Base-by-base conservation (phyloP, 148 eudicot species). In the Fagopyrum tataricum region DNA sequence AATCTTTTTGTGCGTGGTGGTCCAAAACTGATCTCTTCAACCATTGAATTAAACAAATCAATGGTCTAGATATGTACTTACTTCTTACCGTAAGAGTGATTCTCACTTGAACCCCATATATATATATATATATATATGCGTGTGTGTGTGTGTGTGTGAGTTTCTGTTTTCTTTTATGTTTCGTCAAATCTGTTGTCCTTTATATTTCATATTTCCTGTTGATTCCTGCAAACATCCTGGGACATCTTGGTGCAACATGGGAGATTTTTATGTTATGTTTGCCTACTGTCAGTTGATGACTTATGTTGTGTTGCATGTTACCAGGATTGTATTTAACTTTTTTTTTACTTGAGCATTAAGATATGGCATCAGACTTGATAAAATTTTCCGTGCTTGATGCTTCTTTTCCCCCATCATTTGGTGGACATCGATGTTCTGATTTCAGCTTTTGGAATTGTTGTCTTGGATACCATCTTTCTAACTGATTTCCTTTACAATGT, bases 401-500 rank as follows among this genome's bases (percentile, higher is more conserved):
- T 31, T 3, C 26, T 59, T 59, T 6, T 1, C 43, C 2, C 43
- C 69, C 20, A 14, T 64, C 69, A 31, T 31, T 37, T 64, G 18
- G 31, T 13, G 43, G 42, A 64, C 66, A 24, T 59, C 9, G 66
- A 5, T 37, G 43, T 64, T 64, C 69, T 71, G 55, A 44, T 72
- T 61, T 58, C 62, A 59, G 4, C 9, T 23, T 13, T 43, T 69
- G 74, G 58, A 70, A 24, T 44, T 52, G 21, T 48, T 39, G 6
- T 51, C 18, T 2, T 6, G 13, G 39, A 44, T 59, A 31, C 44
- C 12, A 40, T 61, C 6, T 44, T 44, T 74, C 8, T 56, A 17
- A 67, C 70, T 40, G 56, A 39, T 31, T 44, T 82, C 55, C 71
- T 76, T 43, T 79, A 75, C 67, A 70, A 68, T 73, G 47, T 75